Base-by-base conservation (phyloP, 345 rosid species). In the Durio zibethinus region DNA sequence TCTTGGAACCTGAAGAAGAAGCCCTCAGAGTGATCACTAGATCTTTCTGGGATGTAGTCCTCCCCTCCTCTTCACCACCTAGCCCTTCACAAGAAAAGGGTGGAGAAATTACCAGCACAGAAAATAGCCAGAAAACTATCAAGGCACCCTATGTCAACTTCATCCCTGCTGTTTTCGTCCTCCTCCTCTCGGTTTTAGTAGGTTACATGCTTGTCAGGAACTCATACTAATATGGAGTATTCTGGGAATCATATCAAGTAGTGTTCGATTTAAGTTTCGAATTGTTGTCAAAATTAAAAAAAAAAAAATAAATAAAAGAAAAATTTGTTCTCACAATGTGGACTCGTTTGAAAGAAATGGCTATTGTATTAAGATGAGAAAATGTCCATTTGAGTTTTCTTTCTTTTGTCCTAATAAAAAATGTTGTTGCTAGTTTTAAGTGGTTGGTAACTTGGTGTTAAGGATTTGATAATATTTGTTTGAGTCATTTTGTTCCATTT, bases 21-120 rank as follows among this genome's bases (percentile, higher is more conserved):
- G 87, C 89, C 3, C 73, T 88, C 14, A 76, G 83, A 35, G 23
- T 83, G 21, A 73, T 78, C 14, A 76, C 84, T 8, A 84, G 87
- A 84, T 86, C 94, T 2, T 92, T 93, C 77, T 90, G 98, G 98
- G 96, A 90, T 43, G 80, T 79, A 56, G 82, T 79, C 72, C 83
- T 80, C 36, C 83, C 90, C 0, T 74, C 67, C 21, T 25, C 52
- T 52, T 60, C 78, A 2, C 72, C 80, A 68, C 77, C 88, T 31
- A 76, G 7, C 52, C 43, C 82, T 18, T 45, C 64, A 31, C 31
- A 53, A 11, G 87, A 81, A 75, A 84, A 78, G 79, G 81, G 68
- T n/a, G 64, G 68, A 71, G 82, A 84, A 63, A 74, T 64, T 0
- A 74, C 61, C 4, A 77, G 23, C 5, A 78, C 56, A 50, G 84